Base-by-base conservation (phyloP, 2,329 filamentous ascomycete species). In the Aspergillus quadricinctus region DNA sequence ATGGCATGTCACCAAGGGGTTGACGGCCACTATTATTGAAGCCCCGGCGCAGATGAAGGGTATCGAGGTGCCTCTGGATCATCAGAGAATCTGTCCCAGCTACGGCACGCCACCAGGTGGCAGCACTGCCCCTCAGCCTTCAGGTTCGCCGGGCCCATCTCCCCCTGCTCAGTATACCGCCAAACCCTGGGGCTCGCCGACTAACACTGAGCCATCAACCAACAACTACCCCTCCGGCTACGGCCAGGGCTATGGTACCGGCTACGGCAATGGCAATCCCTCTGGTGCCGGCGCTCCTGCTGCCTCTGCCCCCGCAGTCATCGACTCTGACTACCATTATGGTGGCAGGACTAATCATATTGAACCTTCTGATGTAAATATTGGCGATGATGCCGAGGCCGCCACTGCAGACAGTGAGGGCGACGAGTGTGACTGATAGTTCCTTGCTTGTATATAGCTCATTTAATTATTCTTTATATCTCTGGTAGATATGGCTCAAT, bases 1-100 rank as follows among this genome's bases (percentile, higher is more conserved):
- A 49, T 74, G 69, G 68, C 72, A 74, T 49, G 64, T 72, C 6
- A 64, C 67, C 43, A 56, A 59, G 5, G 72, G 72, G n/a, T 55
- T 74, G 19, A 59, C 65, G 37, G 66, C 64, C 4, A 71, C 69
- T 4, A 61, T 72, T 17, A 69, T 72, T 19, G 69, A 71, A 43
- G 69, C 68, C 4, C 69, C 69, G 1, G 66, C 69, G 49, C 28
- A 48, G 23, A 45, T 58, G 14, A 51, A 58, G 19, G 31, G 54
- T 5, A 21, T 58, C 14, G 29, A 46, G 0, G 41, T 58, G 8
- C 57, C 57, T 3, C 6, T 46, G 17, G 50, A 58, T 17, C 57
- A 58, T 31, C 45, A 45, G 41, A 4, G 5, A 23, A 45, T 45
- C 19, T 45, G 41, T 45, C 41, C 41, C n/a, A 45, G 41, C 41